phyloP scores from a whole-genome alignment of 139 green algal species.

The Coelastrella sp. region DNA sequence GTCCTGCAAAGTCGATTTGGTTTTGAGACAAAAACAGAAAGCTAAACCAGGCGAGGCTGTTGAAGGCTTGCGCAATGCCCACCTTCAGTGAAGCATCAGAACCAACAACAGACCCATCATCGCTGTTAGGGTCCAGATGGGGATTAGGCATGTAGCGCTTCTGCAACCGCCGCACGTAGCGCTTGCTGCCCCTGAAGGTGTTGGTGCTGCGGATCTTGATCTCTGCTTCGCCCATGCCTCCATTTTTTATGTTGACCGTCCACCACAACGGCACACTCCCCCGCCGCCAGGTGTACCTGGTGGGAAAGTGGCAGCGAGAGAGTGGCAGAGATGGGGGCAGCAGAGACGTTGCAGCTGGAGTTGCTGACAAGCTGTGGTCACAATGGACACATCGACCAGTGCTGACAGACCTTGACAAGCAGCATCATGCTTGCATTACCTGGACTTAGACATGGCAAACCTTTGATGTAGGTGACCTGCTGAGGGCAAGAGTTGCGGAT shows the following conservation, averaged over 20 bases:
- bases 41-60: neutral
- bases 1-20: too few relatives aligned
- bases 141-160: constrained; percentile 69
- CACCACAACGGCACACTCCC: constrained; percentile 89
- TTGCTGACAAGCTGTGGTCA: neutral
- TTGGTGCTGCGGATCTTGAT: constrained; percentile 84
- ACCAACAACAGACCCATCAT: neutral
- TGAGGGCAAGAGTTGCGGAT: too few relatives aligned
- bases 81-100: constrained; percentile 25
- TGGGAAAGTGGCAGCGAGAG: constrained; percentile 27
- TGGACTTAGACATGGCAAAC: too few relatives aligned
- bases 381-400: neutral
- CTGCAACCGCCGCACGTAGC: constrained; percentile 67
- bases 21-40: neutral
- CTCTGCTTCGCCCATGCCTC: constrained; percentile 90
- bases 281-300: constrained; percentile 83
- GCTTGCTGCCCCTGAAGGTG: constrained; percentile 73
- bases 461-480: too few relatives aligned
- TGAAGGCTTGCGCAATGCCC: neutral
- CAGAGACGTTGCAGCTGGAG: neutral
- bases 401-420: neutral
- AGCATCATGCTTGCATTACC: too few relatives aligned
- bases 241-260: constrained; percentile 73
- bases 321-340: constrained; percentile 1
- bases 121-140: constrained; percentile 54